Evolutionary conservation across 441 rosid genomes (phyloP).

Genomic region (Codiaeum variegatum): DNA sequence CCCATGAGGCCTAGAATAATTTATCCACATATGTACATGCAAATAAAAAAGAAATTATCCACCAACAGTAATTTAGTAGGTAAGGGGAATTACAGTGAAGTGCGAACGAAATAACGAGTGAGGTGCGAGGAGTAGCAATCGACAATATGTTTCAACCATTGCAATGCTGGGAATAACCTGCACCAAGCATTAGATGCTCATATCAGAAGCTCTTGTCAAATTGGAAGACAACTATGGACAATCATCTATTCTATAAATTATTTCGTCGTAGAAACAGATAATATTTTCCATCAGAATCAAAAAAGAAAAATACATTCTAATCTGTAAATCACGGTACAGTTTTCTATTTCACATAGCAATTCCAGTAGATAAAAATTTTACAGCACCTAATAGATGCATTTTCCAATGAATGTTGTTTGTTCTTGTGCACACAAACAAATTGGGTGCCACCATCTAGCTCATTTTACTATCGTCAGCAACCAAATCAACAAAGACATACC

Average conservation of each 20-base stretch:
- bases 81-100: slow-evolving; percentile 59
- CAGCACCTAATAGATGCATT: neutral
- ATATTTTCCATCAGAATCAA: neutral
- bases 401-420: neutral
- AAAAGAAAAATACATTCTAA: neutral
- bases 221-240: slow-evolving; percentile 1
- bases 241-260: neutral
- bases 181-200: slow-evolving; percentile 26
- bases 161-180: slow-evolving; percentile 98
- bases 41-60: slow-evolving; percentile 5
- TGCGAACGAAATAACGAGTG: slow-evolving; percentile 89
- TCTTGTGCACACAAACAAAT: neutral
- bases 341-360: neutral
- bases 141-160: slow-evolving; percentile 95
- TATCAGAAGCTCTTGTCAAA: slow-evolving; percentile 18
- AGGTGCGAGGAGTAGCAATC: slow-evolving; percentile 86
- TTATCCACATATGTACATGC: neutral
- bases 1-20: neutral
- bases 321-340: neutral
- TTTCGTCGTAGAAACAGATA: slow-evolving; percentile 6
- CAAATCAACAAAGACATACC: neutral
- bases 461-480: neutral
- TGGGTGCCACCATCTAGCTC: neutral
- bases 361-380: neutral
- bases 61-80: slow-evolving; percentile 1